Conservation (phyloP, 805 yeast species). For the Pichia ethanolica region DNA sequence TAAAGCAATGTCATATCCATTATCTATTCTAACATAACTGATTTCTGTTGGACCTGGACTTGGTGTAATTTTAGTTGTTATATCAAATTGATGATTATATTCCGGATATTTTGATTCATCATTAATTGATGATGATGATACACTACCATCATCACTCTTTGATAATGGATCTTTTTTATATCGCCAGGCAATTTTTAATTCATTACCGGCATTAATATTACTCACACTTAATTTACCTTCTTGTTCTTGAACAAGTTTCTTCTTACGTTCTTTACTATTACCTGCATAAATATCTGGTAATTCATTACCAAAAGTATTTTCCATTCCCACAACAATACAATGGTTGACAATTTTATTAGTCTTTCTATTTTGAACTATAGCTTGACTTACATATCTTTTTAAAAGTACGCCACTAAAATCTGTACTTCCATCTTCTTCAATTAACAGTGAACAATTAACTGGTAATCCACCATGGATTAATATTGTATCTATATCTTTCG, state of each 20-base stretch:
- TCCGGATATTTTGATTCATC: slow-evolving; percentile 37
- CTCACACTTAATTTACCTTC: slow-evolving; percentile 63
- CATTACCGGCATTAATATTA: slow-evolving; percentile 43
- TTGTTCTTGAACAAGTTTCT: slow-evolving; percentile 45
- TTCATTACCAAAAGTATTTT: slow-evolving; percentile 53
- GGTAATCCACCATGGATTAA: slow-evolving; percentile 84
- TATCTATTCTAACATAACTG: slow-evolving; percentile 39
- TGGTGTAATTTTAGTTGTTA: slow-evolving; percentile 64
- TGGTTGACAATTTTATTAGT: slow-evolving; percentile 33
- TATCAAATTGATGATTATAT: slow-evolving; percentile 65
- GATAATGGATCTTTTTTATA: slow-evolving; percentile 32
- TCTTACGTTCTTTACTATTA: slow-evolving; percentile 56
- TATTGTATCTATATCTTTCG: slow-evolving; percentile 63
- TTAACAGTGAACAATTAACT: slow-evolving; percentile 56
- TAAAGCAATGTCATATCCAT: slow-evolving; percentile 22
- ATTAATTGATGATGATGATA: slow-evolving; percentile 8
- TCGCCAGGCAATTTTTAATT: slow-evolving; percentile 90
- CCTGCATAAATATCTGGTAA: slow-evolving; percentile 77
- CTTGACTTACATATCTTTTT: slow-evolving; percentile 70
- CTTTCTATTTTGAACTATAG: slow-evolving; percentile 56
- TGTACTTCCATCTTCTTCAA: slow-evolving; percentile 84
- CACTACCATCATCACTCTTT: neutral
- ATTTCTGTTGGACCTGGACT: slow-evolving; percentile 58
- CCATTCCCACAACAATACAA: slow-evolving; percentile 54
- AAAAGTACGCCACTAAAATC: slow-evolving; percentile 71